Percentiles rank a stretch among this genome's conserved stretches.
Evolutionary conservation across 164 flowering plant genomes (phyloP).

Genomic region (grape (Vitis vinifera)): DNA sequence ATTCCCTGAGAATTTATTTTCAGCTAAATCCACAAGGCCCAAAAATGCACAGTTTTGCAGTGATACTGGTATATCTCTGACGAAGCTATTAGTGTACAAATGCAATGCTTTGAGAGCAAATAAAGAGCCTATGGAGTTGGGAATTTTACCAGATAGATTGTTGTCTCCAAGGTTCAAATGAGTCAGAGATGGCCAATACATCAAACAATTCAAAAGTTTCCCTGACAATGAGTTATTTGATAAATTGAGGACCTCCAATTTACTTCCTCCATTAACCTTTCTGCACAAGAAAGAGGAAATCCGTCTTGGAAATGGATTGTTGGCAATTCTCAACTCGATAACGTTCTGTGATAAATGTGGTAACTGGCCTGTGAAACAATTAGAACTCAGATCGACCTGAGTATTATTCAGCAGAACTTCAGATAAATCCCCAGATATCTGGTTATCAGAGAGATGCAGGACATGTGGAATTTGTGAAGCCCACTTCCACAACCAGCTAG

Average conservation of each 20-base stretch:
- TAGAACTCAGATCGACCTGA: not conserved
- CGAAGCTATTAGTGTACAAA: not conserved
- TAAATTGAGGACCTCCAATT: not conserved
- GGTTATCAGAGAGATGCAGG: not conserved
- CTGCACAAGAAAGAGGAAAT: not conserved
- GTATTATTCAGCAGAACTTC: not conserved
- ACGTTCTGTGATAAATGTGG: not conserved
- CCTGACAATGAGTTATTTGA: not conserved
- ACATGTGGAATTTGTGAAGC: not conserved
- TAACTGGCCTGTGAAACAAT: not conserved
- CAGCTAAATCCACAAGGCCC: not conserved
- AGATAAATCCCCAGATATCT: too few species aligned
- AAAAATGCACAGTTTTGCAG: not conserved
- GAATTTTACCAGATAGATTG: not conserved
- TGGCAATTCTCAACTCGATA: not conserved
- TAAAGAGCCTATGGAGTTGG: not conserved
- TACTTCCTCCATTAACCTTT: not conserved
- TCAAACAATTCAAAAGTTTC: not conserved
- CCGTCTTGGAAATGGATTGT: not conserved
- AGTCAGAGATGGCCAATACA: not conserved
- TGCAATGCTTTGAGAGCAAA: not conserved
- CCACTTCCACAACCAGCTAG: not conserved
- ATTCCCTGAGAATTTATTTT: not conserved
- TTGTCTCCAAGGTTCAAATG: not conserved
- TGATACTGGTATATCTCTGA: not conserved